A percentile compares a stretch with the other conserved stretches of the same genome.
These are phyloP conservation scores for Populus simonii DNA, from an alignment of 345 rosid species.

Conservation along the genomic window DNA sequence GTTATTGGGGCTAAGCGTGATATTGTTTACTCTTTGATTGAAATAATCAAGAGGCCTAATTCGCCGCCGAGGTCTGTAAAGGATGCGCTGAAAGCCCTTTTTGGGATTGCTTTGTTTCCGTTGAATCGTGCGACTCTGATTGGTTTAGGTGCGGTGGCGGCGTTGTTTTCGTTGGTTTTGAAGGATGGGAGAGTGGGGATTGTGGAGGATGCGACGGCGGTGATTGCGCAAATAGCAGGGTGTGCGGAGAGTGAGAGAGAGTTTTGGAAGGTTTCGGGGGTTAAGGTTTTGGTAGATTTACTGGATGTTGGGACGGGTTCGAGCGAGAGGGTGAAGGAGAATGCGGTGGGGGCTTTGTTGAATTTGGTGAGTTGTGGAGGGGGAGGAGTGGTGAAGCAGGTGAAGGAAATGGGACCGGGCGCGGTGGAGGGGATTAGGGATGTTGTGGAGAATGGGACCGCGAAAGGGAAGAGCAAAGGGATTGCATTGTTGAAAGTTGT, in stretches of 20 bases:
- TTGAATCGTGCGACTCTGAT: constrained; percentile 61
- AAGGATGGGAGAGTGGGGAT: constrained; percentile 78
- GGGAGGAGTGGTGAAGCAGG: constrained; percentile 44
- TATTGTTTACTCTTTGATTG: constrained; percentile 65
- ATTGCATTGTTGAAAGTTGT: constrained; percentile 44
- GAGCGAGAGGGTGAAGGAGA: constrained; percentile 63
- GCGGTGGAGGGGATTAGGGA: constrained; percentile 57
- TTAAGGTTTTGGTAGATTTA: constrained; percentile 60
- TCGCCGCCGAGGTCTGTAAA: constrained; percentile 75
- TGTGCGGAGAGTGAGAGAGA: constrained; percentile 78
- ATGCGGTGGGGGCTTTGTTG: constrained; percentile 69
- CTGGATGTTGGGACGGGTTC: constrained; percentile 71
- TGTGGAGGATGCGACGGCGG: constrained; percentile 92
- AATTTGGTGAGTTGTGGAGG: constrained; percentile 64
- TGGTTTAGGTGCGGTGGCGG: constrained; percentile 57
- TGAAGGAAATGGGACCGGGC: constrained; percentile 35
- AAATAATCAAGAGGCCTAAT: constrained; percentile 43
- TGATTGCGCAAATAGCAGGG: constrained; percentile 87
- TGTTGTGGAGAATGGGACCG: constrained; percentile 56
- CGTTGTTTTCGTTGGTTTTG: constrained; percentile 59
- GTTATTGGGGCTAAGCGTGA: constrained; percentile 86
- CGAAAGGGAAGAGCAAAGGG: constrained; percentile 68
- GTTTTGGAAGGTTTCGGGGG: constrained; percentile 53
- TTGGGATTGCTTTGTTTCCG: constrained; percentile 65
- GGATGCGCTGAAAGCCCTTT: constrained; percentile 82